Percentiles rank a stretch among this genome's conserved stretches.
Evolutionary conservation across 306 rosid genomes (phyloP).

Genomic region (Rosa multiflora): DNA sequence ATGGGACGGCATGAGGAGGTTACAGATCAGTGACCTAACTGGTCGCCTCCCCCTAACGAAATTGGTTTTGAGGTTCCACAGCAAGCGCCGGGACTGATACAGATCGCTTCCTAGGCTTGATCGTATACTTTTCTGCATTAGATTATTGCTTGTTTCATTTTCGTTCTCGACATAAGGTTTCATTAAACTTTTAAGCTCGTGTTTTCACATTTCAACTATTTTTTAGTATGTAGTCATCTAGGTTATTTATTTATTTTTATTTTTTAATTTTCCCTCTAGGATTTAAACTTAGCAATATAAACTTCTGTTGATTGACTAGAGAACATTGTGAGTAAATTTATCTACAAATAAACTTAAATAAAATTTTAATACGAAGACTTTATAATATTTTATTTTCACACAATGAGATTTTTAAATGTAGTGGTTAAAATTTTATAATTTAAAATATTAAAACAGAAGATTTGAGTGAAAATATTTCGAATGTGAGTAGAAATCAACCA

Average conservation of each 20-base stretch:
- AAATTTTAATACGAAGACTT: not conserved
- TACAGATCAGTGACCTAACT: not conserved
- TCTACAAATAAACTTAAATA: not conserved
- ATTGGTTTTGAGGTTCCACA: not conserved
- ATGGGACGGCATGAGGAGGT: not conserved
- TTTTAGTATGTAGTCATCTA: not conserved
- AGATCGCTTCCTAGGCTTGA: no score
- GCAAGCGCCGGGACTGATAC: not conserved
- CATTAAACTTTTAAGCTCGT: not conserved
- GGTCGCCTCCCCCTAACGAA: not conserved
- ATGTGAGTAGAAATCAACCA: not conserved
- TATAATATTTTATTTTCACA: not conserved
- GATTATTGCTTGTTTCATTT: not conserved
- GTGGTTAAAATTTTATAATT: no score
- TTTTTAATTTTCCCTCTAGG: not conserved
- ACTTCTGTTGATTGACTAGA: not conserved
- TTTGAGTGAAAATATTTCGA: no score
- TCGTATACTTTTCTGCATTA: no score
- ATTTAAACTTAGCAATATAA: not conserved
- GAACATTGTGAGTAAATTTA: not conserved
- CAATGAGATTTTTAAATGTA: not conserved
- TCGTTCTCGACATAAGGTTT: not conserved
- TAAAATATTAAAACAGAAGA: no score
- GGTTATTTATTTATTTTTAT: not conserved
- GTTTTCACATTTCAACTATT: not conserved